These are phyloP conservation scores for Amaranthus palmeri DNA, from an alignment of 148 eudicot species.

Conservation along the genomic window DNA sequence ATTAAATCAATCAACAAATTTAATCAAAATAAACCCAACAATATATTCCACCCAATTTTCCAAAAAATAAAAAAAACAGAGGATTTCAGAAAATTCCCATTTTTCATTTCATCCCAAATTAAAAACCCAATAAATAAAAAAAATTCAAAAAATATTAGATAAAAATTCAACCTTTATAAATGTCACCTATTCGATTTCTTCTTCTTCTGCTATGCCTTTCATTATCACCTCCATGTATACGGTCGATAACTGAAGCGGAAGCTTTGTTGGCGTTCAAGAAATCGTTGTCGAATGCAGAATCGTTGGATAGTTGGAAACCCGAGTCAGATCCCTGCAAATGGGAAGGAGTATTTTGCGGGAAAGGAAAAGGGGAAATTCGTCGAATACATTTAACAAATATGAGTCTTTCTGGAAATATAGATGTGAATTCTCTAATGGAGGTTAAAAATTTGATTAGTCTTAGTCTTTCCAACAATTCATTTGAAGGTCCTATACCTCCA, in stretches of 20 bases:
- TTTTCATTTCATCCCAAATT: neutral
- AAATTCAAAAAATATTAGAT: neutral
- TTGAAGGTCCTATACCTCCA: conserved; percentile 43
- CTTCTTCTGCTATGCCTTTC: conserved; percentile 28
- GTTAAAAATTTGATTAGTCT: conserved; percentile 29
- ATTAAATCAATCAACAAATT: neutral
- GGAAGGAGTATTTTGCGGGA: conserved; percentile 41
- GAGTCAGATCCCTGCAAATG: conserved; percentile 48
- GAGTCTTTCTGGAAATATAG: conserved; percentile 39
- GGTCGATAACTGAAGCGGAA: conserved; percentile 17
- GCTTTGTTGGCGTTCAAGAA: conserved; percentile 41
- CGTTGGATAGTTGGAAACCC: conserved; percentile 32
- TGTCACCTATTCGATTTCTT: conserved; percentile 42
- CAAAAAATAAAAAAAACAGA: conserved; percentile 1
- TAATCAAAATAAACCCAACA: conserved; percentile 1
- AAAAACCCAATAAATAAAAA: neutral
- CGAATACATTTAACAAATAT: conserved; percentile 32
- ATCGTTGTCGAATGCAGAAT: conserved; percentile 22
- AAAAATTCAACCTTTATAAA: conserved; percentile 1
- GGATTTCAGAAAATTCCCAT: neutral
- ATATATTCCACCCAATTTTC: neutral
- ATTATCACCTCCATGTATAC: conserved; percentile 19
- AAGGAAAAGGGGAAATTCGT: conserved; percentile 21
- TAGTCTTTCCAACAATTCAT: conserved; percentile 38
- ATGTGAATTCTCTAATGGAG: conserved; percentile 23